Evolutionary conservation across 257 asterid genomes (phyloP), one percentile per base, ranked within the genome.

Genomic region (Haberlea rhodopensis): DNA sequence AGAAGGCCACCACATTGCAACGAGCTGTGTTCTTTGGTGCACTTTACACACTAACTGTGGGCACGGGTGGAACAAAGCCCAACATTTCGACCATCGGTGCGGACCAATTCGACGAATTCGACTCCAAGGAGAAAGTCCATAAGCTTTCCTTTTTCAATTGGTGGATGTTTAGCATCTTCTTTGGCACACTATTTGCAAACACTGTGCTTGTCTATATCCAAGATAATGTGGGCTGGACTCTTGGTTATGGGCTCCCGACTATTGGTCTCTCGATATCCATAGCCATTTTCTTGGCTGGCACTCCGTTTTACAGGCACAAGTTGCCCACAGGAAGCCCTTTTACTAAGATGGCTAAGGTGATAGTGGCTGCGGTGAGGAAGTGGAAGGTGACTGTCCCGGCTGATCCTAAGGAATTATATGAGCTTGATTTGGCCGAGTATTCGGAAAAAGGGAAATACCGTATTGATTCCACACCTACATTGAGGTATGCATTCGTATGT

Each of bases 1-100:
- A 68, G 13, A 80, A 83, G 79, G 76, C 89, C 13, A 78, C 91
- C 6, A 29, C 91, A 22, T 7, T 82, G n/a, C 97, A 91, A 67
- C 7, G 82, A 15, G 84, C 45, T 9, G 85, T 89, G 0, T 89
- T 73, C 74, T 91, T 81, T 27, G 88, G 80, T 53, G 96, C 96
- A 23, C 96, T 91, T 57, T 87, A 89, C 74, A 84, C 75, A 5
- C 27, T 91, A 48, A 91, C 98, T 4, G 0, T 91, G 10, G 98
- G 96, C 55, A 89, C 96, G 0, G 98, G 98, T 5, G 95, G 96
- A 10, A 88, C 95, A 16, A 91, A 91, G 75, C 98, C 98, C 55
- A 88, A 88, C 23, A 85, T 91, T 15, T 86, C 98, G 6, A 85
- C 98, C 0, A 84, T 91, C n/a, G 96, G 96, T 5, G 98, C 98